Evolutionary conservation across 148 eudicot genomes (phyloP), one percentile per base, ranked within the genome.

Genomic region (Talinum fruticosum): DNA sequence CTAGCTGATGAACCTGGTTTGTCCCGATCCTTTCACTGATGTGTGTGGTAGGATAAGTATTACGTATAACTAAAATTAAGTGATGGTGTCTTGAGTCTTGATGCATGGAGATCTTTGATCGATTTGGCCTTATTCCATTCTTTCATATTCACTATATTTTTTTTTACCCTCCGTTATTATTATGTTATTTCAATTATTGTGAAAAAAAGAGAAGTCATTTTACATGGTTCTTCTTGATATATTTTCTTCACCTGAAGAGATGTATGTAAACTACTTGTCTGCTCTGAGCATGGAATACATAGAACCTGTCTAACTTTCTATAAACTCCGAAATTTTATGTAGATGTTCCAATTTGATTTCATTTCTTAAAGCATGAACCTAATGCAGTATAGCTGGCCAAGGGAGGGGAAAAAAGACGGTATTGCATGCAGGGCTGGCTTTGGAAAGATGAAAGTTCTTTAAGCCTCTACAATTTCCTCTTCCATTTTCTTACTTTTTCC

Each of bases 1-100:
- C 75, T 94, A 72, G 93, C 89, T 72, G 97, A 94, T 87, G 95
- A 89, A 86, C 80, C 92, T 81, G 88, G 93, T 90, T 80, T 69
- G 79, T 69, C 77, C 75, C 51, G 29, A 66, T 61, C 65, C 78
- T 54, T 74, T 73, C 49, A 30, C 70, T 30, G 21, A 19, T 41
- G 38, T 57, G 21, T 30, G 15, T 67, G 69, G 37, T 28, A 36
- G 47, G 13, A 35, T 68, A 36, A 8, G 47, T 51, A 10, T 47
- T 47, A 47, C 53, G 0, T 47, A 5, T 51, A 51, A 19, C 21
- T 51, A 51, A 16, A 16, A 16, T 51, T 51, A 51, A 16, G 3
- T 10, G 0, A 41, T 41, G 47, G 47, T 41, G 13, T 0, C 13
- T 10, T 12, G 47, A 7, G 8, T 41, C 47, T 14, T 41, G 47